Evolutionary conservation across 257 asterid genomes (phyloP).

Genomic region (Petunia secreta): DNA sequence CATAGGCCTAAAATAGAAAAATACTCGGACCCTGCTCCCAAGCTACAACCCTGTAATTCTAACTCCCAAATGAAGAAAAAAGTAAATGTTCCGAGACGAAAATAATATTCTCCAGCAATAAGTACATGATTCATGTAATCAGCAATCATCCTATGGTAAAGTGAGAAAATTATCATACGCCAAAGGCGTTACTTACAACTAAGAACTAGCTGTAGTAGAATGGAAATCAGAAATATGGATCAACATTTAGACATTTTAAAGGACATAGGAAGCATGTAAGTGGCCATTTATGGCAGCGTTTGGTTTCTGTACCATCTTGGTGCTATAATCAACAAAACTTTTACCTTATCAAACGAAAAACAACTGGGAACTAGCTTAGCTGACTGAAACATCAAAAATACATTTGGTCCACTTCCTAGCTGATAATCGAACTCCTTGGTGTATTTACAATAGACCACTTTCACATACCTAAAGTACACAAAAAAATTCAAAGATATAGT

Average conservation of each 20-base stretch:
- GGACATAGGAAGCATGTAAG: too few relatives aligned
- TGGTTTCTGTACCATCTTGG: too few relatives aligned
- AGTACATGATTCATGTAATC: slow-evolving; percentile 1
- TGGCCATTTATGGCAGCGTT: too few relatives aligned
- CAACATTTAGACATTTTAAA: too few relatives aligned
- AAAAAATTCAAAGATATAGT: background rate
- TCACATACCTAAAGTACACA: background rate
- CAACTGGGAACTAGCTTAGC: background rate
- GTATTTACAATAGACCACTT: background rate
- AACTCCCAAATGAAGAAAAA: too few relatives aligned
- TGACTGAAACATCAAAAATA: background rate
- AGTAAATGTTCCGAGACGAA: too few relatives aligned
- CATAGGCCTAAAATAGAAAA: background rate
- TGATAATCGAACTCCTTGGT: background rate
- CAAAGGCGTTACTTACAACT: background rate
- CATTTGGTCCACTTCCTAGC: background rate
- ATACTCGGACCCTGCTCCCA: background rate
- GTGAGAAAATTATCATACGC: background rate
- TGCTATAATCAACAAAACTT: too few relatives aligned
- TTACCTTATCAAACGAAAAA: background rate
- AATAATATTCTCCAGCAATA: background rate
- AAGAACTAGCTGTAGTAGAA: too few relatives aligned
- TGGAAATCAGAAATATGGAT: too few relatives aligned
- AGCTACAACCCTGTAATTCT: background rate
- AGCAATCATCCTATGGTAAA: background rate